Base-by-base conservation (phyloP, 345 rosid genomes). In the Firmiana major region DNA sequence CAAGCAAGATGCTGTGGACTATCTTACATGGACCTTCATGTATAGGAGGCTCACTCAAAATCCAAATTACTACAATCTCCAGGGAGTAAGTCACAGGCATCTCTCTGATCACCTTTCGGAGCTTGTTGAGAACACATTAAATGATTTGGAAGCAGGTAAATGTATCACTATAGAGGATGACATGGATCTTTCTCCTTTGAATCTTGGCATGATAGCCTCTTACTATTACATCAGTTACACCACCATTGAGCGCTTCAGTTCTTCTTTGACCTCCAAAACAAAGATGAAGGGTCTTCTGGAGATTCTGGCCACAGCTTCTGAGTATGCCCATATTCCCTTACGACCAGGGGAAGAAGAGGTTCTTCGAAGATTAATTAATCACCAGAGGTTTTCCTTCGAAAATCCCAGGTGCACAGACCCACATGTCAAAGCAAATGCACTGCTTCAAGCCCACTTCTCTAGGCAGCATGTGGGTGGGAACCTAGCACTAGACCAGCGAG, bases 1-100 rank as follows among this genome's bases (percentile, higher is more conserved):
- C 89, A 92, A 90, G 88, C 99, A 93, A 84, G 98, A 93, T 86
- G 98, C 97, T 21, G 99, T 96, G 43, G 98, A 93, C 82, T 91
- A 90, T 81, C 92, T 96, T 24, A 93, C 98, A 9, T 93, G 99
- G 99, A 92, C 99, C 19, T 93, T 93, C 86, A 90, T 88, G 95
- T 91, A 92, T 76, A 86, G 98, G 89, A 87, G 99, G 87, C 89
- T 93, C 74, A 85, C 97, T 13, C 93, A 91, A 81, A 96, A 96
- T 73, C 99, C 98, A 51, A 93, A 96, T 83, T 96, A 91, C 89
- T 96, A 93, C 87, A 91, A 93, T 81, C 98, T 95, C 58, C 99
- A 93, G 86, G 97, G 98, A 76, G 93, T 91, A 36, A 90, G 93
- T 85, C 93, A 91, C 78, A 86, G 97, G 87, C 99, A 95, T 89